Conservation (phyloP, 116 monocot species). For the Papilionanthe hybrid region DNA sequence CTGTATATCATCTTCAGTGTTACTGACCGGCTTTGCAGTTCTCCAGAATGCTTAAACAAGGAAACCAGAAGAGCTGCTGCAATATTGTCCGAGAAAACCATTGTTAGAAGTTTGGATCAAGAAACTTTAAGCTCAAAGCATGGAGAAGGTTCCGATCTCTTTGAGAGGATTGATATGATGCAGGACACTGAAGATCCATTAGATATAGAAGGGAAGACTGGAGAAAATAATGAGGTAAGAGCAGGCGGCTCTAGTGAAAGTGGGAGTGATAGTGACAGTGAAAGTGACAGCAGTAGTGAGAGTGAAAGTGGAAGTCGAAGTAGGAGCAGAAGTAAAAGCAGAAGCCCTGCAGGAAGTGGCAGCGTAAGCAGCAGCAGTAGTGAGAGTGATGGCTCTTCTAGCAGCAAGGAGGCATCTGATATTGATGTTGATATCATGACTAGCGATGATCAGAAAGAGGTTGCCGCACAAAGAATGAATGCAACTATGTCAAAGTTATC, state of each 20-base stretch:
- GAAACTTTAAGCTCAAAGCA: conserved; percentile 19
- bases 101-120: conserved; percentile 32
- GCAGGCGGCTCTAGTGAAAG: conserved; percentile 64
- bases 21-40: conserved; percentile 23
- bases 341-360: conserved; percentile 76
- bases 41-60: conserved; percentile 38
- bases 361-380: conserved; percentile 96
- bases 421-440: conserved; percentile 85
- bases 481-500: conserved; percentile 27
- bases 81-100: conserved; percentile 22
- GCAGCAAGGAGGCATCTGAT: conserved; percentile 87
- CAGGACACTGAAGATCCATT: conserved; percentile 31
- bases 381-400: conserved; percentile 85
- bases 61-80: conserved; percentile 18
- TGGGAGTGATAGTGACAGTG: conserved; percentile 56
- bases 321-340: conserved; percentile 80
- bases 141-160: conserved; percentile 38
- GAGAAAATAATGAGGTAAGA: conserved; percentile 39
- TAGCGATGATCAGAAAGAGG: conserved; percentile 79
- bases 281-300: too few relatives aligned
- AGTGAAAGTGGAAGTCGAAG: conserved; percentile 61
- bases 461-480: conserved; percentile 19
- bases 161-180: conserved; percentile 43
- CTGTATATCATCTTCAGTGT: background rate
- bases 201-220: conserved; percentile 18